Conservation (phyloP, 306 rosid genomes). For the Heteromeles arbutifolia region DNA sequence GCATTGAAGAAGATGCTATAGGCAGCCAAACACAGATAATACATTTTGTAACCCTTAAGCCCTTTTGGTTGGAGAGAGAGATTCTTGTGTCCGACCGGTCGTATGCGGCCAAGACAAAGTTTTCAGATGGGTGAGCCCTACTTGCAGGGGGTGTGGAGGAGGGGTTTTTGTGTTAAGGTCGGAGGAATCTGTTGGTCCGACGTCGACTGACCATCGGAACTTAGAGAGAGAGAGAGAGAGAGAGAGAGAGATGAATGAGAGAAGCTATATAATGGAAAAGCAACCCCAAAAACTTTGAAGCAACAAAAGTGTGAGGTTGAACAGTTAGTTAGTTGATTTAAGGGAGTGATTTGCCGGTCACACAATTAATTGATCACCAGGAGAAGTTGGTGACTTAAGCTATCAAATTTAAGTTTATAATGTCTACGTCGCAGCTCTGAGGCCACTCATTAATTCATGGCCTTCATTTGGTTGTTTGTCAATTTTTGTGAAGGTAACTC, state of each 20-base stretch:
- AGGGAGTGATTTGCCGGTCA: slow-evolving; percentile 9
- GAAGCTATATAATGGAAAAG: background rate
- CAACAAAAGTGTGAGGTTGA: slow-evolving; percentile 2
- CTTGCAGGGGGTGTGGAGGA: too few species aligned
- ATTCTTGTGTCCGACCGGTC: background rate
- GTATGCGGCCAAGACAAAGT: background rate
- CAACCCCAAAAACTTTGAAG: background rate
- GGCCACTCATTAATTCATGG: background rate
- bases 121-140: background rate
- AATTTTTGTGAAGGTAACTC: background rate
- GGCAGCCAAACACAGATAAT: slow-evolving; percentile 17
- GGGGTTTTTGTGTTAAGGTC: background rate
- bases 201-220: background rate
- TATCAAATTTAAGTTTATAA: background rate
- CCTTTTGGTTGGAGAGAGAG: background rate
- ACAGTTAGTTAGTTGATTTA: background rate
- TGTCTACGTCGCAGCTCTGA: background rate
- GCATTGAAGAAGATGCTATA: slow-evolving; percentile 38
- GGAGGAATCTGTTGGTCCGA: background rate
- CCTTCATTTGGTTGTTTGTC: background rate
- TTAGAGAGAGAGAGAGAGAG: background rate
- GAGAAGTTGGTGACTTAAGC: background rate
- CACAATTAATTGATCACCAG: background rate
- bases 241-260: background rate
- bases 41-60: background rate